phyloP scores from a whole-genome alignment of 192 early-diverging fungal species.

The Gamsiella multidivaricata region DNA sequence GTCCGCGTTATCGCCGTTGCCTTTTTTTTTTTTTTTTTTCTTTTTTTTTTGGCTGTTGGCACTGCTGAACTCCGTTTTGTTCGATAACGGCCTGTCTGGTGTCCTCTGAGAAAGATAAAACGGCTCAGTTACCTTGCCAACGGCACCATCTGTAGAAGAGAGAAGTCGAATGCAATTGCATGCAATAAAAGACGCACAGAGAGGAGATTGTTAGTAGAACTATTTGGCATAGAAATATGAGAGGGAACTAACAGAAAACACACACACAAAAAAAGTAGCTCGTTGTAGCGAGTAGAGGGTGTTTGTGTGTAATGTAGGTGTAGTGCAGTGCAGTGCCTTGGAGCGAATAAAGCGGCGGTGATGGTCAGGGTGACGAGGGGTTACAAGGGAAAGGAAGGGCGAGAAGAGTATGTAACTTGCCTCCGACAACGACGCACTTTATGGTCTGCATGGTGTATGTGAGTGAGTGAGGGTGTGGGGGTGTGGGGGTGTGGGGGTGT shows the following conservation, averaged over 20 bases:
- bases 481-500: too few species aligned
- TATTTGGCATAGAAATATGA: too few species aligned
- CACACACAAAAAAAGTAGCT: too few species aligned
- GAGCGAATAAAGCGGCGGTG: too few species aligned
- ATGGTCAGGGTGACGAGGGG: not conserved
- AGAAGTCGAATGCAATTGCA: not conserved
- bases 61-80: not conserved
- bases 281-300: too few species aligned
- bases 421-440: constrained; percentile 84
- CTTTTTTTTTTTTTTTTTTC: not conserved
- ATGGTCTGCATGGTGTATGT: constrained; percentile 76
- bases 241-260: too few species aligned
- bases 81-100: too few species aligned
- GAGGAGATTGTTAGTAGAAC: not conserved
- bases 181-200: not conserved
- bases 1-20: not conserved
- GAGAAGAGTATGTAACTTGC: constrained; percentile 14
- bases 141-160: constrained; percentile 68
- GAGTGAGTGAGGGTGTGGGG: not conserved
- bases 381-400: not conserved
- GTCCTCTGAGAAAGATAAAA: too few species aligned
- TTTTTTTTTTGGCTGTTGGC: not conserved
- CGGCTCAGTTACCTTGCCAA: constrained; percentile 69
- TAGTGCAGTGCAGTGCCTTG: too few species aligned
- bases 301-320: too few species aligned